Base-by-base conservation (phyloP, 2,329 filamentous ascomycete species). In the Cercospora sp. region DNA sequence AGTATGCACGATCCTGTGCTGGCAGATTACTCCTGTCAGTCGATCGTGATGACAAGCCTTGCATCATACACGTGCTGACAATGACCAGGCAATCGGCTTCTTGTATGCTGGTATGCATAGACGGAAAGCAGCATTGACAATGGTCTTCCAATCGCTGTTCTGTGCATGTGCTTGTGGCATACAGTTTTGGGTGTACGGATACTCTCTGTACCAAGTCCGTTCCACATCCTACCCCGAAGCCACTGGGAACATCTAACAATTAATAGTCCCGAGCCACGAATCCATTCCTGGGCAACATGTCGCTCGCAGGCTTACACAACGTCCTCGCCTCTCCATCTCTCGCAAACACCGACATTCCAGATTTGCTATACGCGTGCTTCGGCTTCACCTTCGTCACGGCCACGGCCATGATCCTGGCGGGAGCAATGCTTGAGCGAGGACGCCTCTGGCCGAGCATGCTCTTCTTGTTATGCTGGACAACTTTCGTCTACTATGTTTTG, bases 1-100 rank as follows among this genome's bases (percentile, higher is more conserved):
- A 65, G 80, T 88, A 72, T 88, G 86, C 76, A 82, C 80, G 10
- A 87, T 86, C 75, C 82, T 90, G 63, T 87, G 90, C 63, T 90
- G 86, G 84, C 78, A 89, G 59, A 90, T 90, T 75, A 88, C 89
- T 66, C 88, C 88, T n/a, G n/a, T n/a, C n/a, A n/a, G n/a, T n/a
- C n/a, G n/a, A n/a, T n/a, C n/a, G n/a, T n/a, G n/a, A n/a, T n/a
- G n/a, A n/a, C n/a, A n/a, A n/a, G n/a, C n/a, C n/a, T n/a, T n/a
- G n/a, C n/a, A n/a, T n/a, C n/a, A n/a, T n/a, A n/a, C n/a, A n/a
- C n/a, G n/a, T n/a, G n/a, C n/a, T n/a, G n/a, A n/a, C n/a, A n/a
- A n/a, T n/a, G n/a, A 20, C 33, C 12, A 60, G 0, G 88, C 87
- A 26, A 87, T 90, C 71, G 88, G 88, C 60, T 81, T 90, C 8